phyloP scores from a whole-genome alignment of 345 rosid species.

The Lenwebbia sp. region DNA sequence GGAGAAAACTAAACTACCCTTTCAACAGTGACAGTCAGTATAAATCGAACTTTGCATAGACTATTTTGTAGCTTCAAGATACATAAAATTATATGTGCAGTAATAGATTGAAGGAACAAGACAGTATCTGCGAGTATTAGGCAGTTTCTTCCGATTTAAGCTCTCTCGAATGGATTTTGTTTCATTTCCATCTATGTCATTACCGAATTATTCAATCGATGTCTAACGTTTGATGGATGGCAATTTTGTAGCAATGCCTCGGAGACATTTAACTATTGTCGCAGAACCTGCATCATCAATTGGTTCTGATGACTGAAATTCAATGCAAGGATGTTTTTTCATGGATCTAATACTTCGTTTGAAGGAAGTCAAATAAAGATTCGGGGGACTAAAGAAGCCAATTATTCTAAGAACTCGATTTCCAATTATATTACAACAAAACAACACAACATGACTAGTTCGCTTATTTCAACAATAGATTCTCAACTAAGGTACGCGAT shows the following conservation, averaged over 20 bases:
- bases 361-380: background rate
- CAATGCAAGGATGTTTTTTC: too few relatives aligned
- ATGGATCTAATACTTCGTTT: background rate
- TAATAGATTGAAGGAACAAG: background rate
- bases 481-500: background rate
- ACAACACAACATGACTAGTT: background rate
- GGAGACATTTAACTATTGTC: background rate
- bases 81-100: too few relatives aligned
- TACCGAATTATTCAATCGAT: background rate
- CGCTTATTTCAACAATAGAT: background rate
- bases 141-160: background rate
- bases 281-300: background rate
- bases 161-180: background rate
- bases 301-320: too few relatives aligned
- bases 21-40: too few relatives aligned
- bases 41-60: too few relatives aligned
- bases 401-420: background rate
- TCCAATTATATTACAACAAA: background rate
- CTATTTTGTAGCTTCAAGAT: too few relatives aligned
- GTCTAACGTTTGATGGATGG: too few relatives aligned
- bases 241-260: background rate
- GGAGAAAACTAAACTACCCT: too few relatives aligned
- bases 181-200: background rate
- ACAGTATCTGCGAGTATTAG: background rate
- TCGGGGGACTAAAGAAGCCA: background rate